Percentiles rank a stretch among this genome's conserved stretches.
phyloP scores from a whole-genome alignment of 2,329 filamentous ascomycete species.

The Alternaria brassicicola region DNA sequence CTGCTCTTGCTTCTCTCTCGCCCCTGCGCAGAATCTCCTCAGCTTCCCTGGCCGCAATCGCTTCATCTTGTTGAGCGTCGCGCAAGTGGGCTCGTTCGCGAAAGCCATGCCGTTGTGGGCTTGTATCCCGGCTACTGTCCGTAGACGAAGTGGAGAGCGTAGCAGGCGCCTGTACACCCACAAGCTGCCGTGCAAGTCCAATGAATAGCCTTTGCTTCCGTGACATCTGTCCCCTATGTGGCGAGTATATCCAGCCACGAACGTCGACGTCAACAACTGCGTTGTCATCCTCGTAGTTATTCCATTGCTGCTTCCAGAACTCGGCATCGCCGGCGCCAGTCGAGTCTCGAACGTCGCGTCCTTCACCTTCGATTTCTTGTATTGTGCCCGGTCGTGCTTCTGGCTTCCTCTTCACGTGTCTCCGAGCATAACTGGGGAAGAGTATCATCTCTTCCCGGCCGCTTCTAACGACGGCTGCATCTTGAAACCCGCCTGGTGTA shows the following conservation, averaged over 20 bases:
- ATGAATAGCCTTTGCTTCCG: constrained; percentile 86
- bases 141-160: constrained; percentile 35
- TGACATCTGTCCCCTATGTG: constrained; percentile 82
- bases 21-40: constrained; percentile 76
- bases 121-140: constrained; percentile 55
- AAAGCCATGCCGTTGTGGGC: constrained; percentile 46
- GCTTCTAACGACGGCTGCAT: constrained; percentile 78
- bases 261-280: constrained; percentile 94
- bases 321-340: constrained; percentile 66
- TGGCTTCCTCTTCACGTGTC: constrained; percentile 62
- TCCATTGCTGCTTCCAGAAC: constrained; percentile 80
- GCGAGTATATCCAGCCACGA: constrained; percentile 91
- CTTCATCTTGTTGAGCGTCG: constrained; percentile 63
- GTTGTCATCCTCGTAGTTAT: constrained; percentile 78
- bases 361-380: constrained; percentile 48
- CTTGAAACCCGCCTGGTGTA: constrained; percentile 80
- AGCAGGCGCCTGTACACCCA: constrained; percentile 77
- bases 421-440: constrained; percentile 90
- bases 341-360: constrained; percentile 52
- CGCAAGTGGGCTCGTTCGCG: constrained; percentile 53
- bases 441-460: constrained; percentile 92
- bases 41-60: constrained; percentile 75
- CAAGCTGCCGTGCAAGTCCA: constrained; percentile 83
- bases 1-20: constrained; percentile 72
- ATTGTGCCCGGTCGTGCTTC: constrained; percentile 46